These are phyloP conservation scores for Solanum etuberosum DNA, from an alignment of 257 asterid species.

Conservation along the genomic window DNA sequence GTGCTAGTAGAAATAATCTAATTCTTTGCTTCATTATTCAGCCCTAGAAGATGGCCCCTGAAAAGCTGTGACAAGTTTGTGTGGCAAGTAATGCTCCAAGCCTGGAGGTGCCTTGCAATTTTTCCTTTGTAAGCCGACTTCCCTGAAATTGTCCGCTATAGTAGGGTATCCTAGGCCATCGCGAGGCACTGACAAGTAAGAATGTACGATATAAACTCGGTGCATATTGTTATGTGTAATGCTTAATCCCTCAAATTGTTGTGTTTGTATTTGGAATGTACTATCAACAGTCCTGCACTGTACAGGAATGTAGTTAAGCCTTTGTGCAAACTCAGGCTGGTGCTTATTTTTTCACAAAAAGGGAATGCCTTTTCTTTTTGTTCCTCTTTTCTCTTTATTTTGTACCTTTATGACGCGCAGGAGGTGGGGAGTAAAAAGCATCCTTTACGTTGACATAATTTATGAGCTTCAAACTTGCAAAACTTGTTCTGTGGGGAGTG, in stretches of 20 bases:
- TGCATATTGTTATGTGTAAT: background rate
- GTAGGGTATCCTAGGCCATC: background rate
- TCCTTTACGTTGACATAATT: background rate
- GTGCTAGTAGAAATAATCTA: background rate
- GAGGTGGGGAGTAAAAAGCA: background rate
- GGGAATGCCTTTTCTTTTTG: background rate
- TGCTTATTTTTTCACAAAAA: background rate
- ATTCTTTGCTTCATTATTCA: constrained; percentile 15
- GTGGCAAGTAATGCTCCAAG: background rate
- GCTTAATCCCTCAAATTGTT: background rate
- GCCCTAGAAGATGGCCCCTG: constrained; percentile 71
- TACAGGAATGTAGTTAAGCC: background rate
- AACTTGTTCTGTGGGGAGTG: background rate
- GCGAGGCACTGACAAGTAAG: background rate
- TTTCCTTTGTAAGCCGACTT: background rate
- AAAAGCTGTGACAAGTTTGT: background rate
- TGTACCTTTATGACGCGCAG: background rate
- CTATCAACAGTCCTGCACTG: background rate
- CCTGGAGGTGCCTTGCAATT: background rate
- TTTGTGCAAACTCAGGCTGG: background rate
- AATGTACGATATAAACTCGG: background rate
- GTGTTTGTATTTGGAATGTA: background rate
- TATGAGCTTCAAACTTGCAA: background rate
- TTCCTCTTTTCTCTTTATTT: background rate
- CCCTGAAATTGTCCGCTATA: background rate